Base-by-base conservation (phyloP, 768 basidiomycete species). In the Suillus americanus region DNA sequence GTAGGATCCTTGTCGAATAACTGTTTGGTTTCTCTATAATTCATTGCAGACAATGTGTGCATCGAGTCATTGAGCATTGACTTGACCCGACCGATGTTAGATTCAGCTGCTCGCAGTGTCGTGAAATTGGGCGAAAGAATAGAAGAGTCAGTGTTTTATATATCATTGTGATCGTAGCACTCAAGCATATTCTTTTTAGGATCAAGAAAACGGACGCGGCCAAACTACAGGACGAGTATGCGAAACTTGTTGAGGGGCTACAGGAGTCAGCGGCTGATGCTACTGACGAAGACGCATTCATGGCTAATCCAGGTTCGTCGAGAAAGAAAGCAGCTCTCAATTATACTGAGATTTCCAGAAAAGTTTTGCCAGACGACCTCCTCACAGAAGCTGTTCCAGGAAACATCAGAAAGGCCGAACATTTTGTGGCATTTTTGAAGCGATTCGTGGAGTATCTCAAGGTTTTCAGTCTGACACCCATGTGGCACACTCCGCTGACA, bases 371-470 rank as follows among this genome's bases (percentile, higher is more conserved):
- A 25, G 94, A 96, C 64, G 97, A 99, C 74, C 85, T 99, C 55
- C 81, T 99, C 55, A 90, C 89, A 61, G 97, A 99, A 79, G 97
- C 97, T 7, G 85, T 99, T 57, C 97, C 97, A 38, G 97, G 97
- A 13, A 99, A 99, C 71, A 99, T 99, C 65, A 85, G 97, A 54
- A 97, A 99, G 76, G 97, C 97, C 0, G 97, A 99, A 73, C 97
- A 99, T 78, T 99, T 99, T 71, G 94, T 98, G 18, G 97, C 97
- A 0, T 99, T 99, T 79, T 78, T 99, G 66, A 98, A 97, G 77
- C 89, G 97, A 61, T 97, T 99, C 72, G 95, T 99, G 30, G 97
- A 99, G 79, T 99, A 99, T 77, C 85, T 99, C 61, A 99, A 99
- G 86, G 97, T 95, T 60, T 25, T n/a, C 3, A 60, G 40, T 54